Evolutionary conservation across 345 rosid species (phyloP).

Genomic region (Populus ilicifolia): DNA sequence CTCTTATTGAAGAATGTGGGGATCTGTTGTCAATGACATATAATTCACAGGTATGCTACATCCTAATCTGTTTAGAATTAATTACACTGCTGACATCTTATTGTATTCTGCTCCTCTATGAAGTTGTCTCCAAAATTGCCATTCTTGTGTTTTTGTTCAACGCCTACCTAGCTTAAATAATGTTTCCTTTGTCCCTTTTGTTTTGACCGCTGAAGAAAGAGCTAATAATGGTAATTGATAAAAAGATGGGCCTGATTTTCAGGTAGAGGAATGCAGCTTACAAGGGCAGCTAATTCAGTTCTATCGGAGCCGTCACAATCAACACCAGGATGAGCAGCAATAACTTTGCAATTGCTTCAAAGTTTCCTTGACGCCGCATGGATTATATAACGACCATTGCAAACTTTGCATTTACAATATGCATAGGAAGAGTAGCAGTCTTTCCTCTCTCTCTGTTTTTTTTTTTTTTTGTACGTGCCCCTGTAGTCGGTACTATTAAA

Average conservation of each 20-base stretch:
- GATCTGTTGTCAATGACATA: conserved; percentile 42
- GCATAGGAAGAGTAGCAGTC: neutral
- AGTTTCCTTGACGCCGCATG: no score
- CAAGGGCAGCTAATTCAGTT: conserved; percentile 61
- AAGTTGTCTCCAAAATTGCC: no score
- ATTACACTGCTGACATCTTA: neutral
- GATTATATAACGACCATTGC: no score
- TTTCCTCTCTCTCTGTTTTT: no score
- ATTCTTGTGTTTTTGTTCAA: neutral
- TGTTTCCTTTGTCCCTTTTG: no score
- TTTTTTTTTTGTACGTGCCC: no score
- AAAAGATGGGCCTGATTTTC: conserved; percentile 14
- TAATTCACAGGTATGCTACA: conserved; percentile 49
- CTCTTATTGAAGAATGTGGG: conserved; percentile 63
- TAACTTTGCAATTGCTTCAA: neutral
- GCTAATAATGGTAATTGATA: neutral
- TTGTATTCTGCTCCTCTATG: neutral
- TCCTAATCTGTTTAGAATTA: neutral
- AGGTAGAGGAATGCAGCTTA: conserved; percentile 76
- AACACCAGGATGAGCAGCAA: neutral
- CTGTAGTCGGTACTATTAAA: no score
- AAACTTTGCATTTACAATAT: neutral
- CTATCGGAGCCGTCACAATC: conserved; percentile 9
- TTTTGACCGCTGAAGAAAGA: no score
- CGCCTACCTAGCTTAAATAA: neutral